phyloP scores from a whole-genome alignment of 306 rosid genomes.

The Inga leiocalycina region DNA sequence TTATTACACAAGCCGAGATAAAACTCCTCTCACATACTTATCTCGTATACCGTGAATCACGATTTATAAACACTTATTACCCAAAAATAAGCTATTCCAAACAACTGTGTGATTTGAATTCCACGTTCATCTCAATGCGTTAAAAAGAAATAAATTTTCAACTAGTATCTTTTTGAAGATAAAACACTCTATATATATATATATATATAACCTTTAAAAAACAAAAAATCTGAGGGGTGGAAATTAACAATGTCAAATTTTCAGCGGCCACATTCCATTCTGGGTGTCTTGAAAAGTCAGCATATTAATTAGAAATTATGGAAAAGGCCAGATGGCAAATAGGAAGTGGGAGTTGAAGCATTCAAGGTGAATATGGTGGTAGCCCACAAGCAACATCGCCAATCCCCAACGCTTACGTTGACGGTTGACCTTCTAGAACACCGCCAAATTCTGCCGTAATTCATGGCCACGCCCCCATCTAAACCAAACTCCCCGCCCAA shows the following conservation, averaged over 20 bases:
- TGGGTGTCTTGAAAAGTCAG: constrained; percentile 42
- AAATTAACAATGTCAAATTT: neutral
- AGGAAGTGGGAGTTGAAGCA: constrained; percentile 13
- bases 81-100: no score
- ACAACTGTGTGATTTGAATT: neutral
- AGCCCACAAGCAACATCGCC: constrained; percentile 7
- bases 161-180: no score
- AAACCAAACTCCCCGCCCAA: neutral
- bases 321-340: constrained; percentile 33
- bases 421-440: constrained; percentile 54
- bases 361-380: constrained; percentile 14
- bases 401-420: neutral
- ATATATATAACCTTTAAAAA: no score
- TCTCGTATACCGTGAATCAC: no score
- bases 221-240: neutral
- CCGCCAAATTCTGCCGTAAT: constrained; percentile 32
- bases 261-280: constrained; percentile 1
- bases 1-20: no score
- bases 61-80: no score
- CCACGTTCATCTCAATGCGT: neutral
- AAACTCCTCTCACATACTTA: no score
- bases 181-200: no score
- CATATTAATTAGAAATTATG: constrained; percentile 9
- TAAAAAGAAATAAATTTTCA: no score
- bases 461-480: neutral